phyloP scores from a whole-genome alignment of 176 grass and related monocot species.

The Oryza longistaminata region DNA sequence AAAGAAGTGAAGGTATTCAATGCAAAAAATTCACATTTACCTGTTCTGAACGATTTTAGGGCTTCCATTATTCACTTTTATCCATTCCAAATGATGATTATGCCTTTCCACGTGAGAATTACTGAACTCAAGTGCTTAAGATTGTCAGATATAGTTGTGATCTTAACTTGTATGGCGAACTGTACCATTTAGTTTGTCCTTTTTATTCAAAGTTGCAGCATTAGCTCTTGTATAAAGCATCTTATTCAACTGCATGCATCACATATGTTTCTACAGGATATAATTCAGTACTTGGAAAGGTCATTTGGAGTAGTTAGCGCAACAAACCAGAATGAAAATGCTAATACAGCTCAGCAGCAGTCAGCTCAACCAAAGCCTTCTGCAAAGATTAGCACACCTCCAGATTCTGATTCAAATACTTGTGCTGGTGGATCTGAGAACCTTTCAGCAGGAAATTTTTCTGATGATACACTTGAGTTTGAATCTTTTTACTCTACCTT shows the following conservation, averaged over 20 bases:
- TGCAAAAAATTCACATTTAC: neutral
- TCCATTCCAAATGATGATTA: neutral
- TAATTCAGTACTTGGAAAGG: constrained; percentile 96
- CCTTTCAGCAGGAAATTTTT: constrained; percentile 50
- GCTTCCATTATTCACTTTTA: neutral
- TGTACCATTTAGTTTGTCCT: constrained; percentile 7
- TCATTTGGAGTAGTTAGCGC: constrained; percentile 77
- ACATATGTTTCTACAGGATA: constrained; percentile 64
- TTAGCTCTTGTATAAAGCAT: neutral
- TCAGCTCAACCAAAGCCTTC: constrained; percentile 52
- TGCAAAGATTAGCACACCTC: constrained; percentile 44
- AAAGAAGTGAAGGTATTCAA: neutral
- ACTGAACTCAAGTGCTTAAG: neutral
- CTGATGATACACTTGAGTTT: constrained; percentile 72
- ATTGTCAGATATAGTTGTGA: constrained; percentile 20
- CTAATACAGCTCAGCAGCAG: constrained; percentile 59
- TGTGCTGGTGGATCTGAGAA: constrained; percentile 50
- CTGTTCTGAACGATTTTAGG: neutral
- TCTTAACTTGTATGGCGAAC: neutral
- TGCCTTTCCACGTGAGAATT: neutral
- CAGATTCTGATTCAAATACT: constrained; percentile 59
- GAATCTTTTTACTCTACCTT: constrained; percentile 72
- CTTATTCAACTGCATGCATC: constrained; percentile 1
- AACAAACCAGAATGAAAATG: constrained; percentile 68
- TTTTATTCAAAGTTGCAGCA: constrained; percentile 8